Evolutionary conservation across 306 rosid genomes (phyloP).

Genomic region (Cicer pinnatifidum): DNA sequence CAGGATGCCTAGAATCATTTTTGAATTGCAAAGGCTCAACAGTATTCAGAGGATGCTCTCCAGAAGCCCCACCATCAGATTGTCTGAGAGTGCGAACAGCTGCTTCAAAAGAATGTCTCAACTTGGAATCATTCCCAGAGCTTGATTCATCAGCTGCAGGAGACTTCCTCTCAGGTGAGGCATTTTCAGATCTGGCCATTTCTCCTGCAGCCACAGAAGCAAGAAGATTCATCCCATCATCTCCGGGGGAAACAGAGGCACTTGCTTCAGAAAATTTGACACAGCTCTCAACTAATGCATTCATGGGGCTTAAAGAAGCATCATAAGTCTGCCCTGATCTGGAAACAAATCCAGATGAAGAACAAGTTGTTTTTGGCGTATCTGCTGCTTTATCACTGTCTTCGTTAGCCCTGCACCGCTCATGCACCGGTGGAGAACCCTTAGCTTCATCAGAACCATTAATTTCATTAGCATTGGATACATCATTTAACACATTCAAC

Average conservation of each 20-base stretch:
- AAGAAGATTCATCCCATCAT: slow-evolving; percentile 88
- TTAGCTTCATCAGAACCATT: slow-evolving; percentile 61
- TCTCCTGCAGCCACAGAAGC: slow-evolving; percentile 91
- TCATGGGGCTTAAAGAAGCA: slow-evolving; percentile 76
- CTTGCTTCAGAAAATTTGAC: slow-evolving; percentile 72
- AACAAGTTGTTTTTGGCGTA: slow-evolving; percentile 52
- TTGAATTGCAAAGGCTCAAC: slow-evolving; percentile 41
- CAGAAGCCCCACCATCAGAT: slow-evolving; percentile 44
- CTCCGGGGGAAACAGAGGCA: slow-evolving; percentile 59
- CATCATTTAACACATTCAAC: slow-evolving; percentile 58
- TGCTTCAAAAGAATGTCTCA: slow-evolving; percentile 48
- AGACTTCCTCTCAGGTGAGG: slow-evolving; percentile 62
- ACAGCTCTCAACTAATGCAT: slow-evolving; percentile 86
- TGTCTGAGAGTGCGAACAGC: slow-evolving; percentile 43
- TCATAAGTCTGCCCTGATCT: slow-evolving; percentile 63
- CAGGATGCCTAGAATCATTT: slow-evolving; percentile 38
- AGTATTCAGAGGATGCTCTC: slow-evolving; percentile 37
- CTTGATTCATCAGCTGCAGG: slow-evolving; percentile 53
- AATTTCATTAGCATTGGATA: slow-evolving; percentile 57
- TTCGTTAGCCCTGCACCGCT: slow-evolving; percentile 50
- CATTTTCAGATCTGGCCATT: slow-evolving; percentile 68
- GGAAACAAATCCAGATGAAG: slow-evolving; percentile 56
- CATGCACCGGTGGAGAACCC: slow-evolving; percentile 59
- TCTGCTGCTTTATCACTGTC: slow-evolving; percentile 54
- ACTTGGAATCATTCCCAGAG: slow-evolving; percentile 54